These are phyloP conservation scores for Quercus suber DNA, from an alignment of 306 rosid genomes.

Conservation along the genomic window DNA sequence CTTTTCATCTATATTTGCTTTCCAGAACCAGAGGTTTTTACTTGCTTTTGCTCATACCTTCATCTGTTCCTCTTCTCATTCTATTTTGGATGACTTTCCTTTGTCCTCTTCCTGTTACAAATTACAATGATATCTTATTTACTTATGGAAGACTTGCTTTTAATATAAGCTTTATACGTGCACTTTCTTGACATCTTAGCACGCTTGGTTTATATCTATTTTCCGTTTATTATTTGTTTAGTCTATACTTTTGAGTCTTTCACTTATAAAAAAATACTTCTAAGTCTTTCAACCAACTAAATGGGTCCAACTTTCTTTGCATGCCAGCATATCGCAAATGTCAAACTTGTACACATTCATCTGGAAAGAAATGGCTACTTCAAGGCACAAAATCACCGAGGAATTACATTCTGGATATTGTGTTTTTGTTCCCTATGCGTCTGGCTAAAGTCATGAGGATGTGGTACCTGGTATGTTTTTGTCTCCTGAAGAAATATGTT, in stretches of 20 bases:
- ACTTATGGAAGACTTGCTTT: background rate
- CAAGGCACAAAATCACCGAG: constrained; percentile 55
- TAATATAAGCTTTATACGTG: too few species aligned
- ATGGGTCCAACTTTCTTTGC: constrained; percentile 9
- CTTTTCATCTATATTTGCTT: background rate
- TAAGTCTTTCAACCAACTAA: background rate
- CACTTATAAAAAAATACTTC: too few species aligned
- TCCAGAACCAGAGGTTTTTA: too few species aligned
- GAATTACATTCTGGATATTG: constrained; percentile 63
- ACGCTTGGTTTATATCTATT: background rate
- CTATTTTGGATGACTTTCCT: background rate
- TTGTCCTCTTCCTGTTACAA: background rate
- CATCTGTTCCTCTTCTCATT: background rate
- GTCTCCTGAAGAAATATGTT: constrained; percentile 61
- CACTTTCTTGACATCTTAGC: background rate
- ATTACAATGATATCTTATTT: background rate
- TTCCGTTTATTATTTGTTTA: background rate
- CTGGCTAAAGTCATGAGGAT: constrained; percentile 44
- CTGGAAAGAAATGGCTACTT: constrained; percentile 76
- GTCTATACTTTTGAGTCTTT: background rate
- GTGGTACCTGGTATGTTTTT: constrained; percentile 62
- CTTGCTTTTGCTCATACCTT: background rate
- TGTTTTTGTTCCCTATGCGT: constrained; percentile 64
- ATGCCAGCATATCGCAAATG: constrained; percentile 67
- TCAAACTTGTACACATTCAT: constrained; percentile 65